Percentiles rank a stretch among this genome's conserved stretches.
These are phyloP conservation scores for Nothophytophthora sp. DNA, from an alignment of 352 stramenopile species.

Conservation along the genomic window DNA sequence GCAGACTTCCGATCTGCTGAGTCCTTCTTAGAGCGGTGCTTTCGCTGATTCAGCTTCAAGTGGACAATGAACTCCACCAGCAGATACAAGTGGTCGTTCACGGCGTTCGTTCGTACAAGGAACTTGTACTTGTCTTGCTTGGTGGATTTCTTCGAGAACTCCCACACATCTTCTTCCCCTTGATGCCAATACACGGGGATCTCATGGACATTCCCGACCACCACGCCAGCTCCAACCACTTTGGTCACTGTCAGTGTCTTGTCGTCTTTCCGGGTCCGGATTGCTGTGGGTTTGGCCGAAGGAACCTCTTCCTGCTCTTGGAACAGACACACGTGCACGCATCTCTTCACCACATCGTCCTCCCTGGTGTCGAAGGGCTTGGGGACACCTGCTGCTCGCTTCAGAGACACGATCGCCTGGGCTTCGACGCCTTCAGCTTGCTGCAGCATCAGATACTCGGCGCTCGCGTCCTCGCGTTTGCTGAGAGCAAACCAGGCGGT, in stretches of 20 bases:
- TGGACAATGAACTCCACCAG: slow-evolving; percentile 80
- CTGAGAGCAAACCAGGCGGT: slow-evolving; percentile 25
- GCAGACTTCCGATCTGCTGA: slow-evolving; percentile 11
- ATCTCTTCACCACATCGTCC: slow-evolving; percentile 76
- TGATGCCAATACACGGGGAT: slow-evolving; percentile 75
- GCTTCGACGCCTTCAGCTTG: slow-evolving; percentile 54
- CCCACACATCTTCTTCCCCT: slow-evolving; percentile 77
- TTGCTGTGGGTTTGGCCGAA: slow-evolving; percentile 6
- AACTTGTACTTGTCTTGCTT: slow-evolving; percentile 87
- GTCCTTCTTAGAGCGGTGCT: slow-evolving; percentile 17
- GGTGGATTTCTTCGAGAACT: slow-evolving; percentile 76
- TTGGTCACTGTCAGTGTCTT: slow-evolving; percentile 2
- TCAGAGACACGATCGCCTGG: slow-evolving; percentile 78
- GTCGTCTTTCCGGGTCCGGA: slow-evolving; percentile 6
- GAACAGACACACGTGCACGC: slow-evolving; percentile 80
- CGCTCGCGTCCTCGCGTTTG: slow-evolving; percentile 23
- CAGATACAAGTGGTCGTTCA: slow-evolving; percentile 69
- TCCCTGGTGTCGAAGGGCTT: slow-evolving; percentile 80
- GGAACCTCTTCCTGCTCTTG: slow-evolving; percentile 51
- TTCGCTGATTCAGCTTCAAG: slow-evolving; percentile 33
- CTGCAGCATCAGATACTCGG: slow-evolving; percentile 45
- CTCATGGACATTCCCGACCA: slow-evolving; percentile 79
- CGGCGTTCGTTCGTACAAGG: slow-evolving; percentile 65
- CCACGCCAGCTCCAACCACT: slow-evolving; percentile 26
- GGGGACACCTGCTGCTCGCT: slow-evolving; percentile 64